Evolutionary conservation across 257 asterid species (phyloP).

Genomic region (Solanum etuberosum): DNA sequence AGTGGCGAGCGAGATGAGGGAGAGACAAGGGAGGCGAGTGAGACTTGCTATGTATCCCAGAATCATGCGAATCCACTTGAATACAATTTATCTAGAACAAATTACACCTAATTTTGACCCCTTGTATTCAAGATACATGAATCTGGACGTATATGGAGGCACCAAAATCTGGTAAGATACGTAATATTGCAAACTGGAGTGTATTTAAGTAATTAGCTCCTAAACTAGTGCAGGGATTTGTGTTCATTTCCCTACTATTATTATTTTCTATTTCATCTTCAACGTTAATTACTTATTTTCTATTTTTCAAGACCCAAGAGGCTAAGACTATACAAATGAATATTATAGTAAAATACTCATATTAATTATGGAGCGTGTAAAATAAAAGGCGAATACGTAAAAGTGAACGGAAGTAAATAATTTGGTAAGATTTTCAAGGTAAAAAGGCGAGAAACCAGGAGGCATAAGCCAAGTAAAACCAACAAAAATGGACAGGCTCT

Average conservation of each 20-base stretch:
- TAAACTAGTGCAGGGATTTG: not conserved
- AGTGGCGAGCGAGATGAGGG: too few species aligned
- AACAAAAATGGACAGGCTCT: slow-evolving; percentile 39
- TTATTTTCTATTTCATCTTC: not conserved
- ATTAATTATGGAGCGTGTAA: not conserved
- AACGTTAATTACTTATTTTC: not conserved
- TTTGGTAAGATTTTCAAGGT: not conserved
- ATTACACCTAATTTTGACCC: not conserved
- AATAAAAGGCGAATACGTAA: not conserved
- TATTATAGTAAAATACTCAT: not conserved
- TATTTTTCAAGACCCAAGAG: too few species aligned
- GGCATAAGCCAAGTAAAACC: slow-evolving; percentile 4
- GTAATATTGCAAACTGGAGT: not conserved
- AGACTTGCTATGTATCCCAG: not conserved
- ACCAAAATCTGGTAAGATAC: not conserved
- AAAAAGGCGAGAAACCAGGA: slow-evolving; percentile 16
- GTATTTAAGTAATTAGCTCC: too few species aligned
- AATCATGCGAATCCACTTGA: not conserved
- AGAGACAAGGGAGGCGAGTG: not conserved
- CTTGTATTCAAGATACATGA: not conserved
- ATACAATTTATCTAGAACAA: too few species aligned
- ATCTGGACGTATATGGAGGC: too few species aligned
- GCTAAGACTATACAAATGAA: too few species aligned
- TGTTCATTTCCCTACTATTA: too few species aligned
- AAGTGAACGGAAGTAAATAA: too few species aligned